Conservation (phyloP, 345 rosid species). For the Linum usitatissimum region DNA sequence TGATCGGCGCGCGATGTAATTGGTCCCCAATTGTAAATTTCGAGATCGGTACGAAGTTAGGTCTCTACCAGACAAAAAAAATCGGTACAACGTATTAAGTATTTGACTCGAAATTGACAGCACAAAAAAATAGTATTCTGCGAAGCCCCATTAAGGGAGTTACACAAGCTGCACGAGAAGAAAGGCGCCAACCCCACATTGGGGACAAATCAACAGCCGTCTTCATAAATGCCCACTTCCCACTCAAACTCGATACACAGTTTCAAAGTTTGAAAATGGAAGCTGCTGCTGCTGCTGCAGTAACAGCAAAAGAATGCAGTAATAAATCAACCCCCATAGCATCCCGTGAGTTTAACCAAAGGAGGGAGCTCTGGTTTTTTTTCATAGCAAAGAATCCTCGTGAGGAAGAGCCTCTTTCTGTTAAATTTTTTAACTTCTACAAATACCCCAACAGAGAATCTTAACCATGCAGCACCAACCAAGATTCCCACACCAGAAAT, state of each 20-base stretch:
- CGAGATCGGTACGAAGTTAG: no score
- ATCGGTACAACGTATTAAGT: no score
- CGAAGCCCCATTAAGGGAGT: background rate
- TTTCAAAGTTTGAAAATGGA: no score
- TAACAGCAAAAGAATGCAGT: background rate
- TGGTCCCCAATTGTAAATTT: no score
- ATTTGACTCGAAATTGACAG: background rate
- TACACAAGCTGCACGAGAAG: background rate
- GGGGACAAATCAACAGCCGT: background rate
- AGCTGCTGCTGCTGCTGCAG: no score
- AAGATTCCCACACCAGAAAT: constrained; percentile 17
- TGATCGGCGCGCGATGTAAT: no score
- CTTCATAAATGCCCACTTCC: background rate
- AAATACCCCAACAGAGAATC: constrained; percentile 35
- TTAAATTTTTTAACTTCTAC: constrained; percentile 28
- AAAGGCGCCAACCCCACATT: background rate
- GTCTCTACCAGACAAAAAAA: background rate
- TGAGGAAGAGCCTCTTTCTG: constrained; percentile 85
- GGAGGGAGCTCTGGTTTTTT: constrained; percentile 5
- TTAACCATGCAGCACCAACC: constrained; percentile 29
- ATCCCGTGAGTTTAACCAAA: background rate
- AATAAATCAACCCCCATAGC: background rate
- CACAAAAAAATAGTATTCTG: background rate
- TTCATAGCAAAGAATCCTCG: constrained; percentile 66
- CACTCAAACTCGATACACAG: background rate